These are phyloP conservation scores for Suaeda aralocaspica DNA, from an alignment of 148 eudicot genomes.

Conservation along the genomic window DNA sequence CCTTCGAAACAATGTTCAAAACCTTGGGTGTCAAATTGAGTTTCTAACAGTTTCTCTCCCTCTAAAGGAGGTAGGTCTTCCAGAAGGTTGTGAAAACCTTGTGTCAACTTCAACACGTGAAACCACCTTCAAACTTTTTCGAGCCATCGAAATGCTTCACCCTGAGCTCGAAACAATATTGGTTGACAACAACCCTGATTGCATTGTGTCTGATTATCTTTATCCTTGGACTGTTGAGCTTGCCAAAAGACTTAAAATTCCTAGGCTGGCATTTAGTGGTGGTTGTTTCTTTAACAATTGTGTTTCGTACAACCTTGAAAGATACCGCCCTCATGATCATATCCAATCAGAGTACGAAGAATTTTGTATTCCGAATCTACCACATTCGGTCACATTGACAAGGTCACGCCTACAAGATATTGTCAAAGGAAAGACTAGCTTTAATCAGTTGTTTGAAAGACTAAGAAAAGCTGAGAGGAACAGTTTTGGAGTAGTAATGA, in stretches of 20 bases:
- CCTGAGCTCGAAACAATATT: constrained; percentile 37
- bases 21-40: constrained; percentile 18
- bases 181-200: constrained; percentile 23
- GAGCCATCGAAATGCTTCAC: constrained; percentile 41
- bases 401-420: constrained; percentile 50
- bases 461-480: constrained; percentile 39
- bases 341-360: constrained; percentile 29
- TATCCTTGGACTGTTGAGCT: constrained; percentile 51
- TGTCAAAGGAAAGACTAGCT: constrained; percentile 33
- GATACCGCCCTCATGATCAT: constrained; percentile 26
- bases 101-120: constrained; percentile 39
- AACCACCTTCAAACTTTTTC: constrained; percentile 32
- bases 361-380: constrained; percentile 38
- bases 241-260: constrained; percentile 27
- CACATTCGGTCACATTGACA: constrained; percentile 31
- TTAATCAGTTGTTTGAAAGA: constrained; percentile 38
- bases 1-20: constrained; percentile 10
- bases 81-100: constrained; percentile 49
- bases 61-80: constrained; percentile 35
- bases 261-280: constrained; percentile 50
- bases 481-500: constrained; percentile 49
- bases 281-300: constrained; percentile 46
- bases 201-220: constrained; percentile 45
- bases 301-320: constrained; percentile 28
- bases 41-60: constrained; percentile 36